phyloP scores from a whole-genome alignment of 2,329 filamentous ascomycete species.

The Paramyrothecium sp. region DNA sequence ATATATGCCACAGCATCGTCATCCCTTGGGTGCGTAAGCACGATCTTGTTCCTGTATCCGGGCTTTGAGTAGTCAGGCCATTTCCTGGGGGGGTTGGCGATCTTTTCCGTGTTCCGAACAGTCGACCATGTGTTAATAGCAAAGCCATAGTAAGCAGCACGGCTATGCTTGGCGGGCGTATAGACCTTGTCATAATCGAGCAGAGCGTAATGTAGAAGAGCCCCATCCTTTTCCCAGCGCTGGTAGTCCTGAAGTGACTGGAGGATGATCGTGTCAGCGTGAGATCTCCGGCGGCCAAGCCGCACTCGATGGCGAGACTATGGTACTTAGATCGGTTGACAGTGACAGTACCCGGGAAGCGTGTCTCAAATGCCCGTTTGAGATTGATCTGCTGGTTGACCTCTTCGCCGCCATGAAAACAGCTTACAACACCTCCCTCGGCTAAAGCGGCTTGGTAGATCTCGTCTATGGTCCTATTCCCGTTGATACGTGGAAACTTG shows the following conservation, averaged over 20 bases:
- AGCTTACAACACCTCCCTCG: constrained; percentile 39
- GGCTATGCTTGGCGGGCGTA: constrained; percentile 35
- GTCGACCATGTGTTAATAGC: constrained; percentile 36
- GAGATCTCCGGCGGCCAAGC: too few relatives aligned
- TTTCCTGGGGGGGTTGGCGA: constrained; percentile 28
- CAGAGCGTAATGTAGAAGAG: constrained; percentile 44
- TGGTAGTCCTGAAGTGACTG: constrained; percentile 48
- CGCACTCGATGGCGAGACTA: too few relatives aligned
- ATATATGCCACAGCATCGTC: constrained; percentile 54
- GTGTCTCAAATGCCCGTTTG: constrained; percentile 36
- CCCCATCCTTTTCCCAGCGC: constrained; percentile 42
- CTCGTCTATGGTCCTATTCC: too few relatives aligned
- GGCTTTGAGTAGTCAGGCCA: constrained; percentile 45
- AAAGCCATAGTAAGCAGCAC: constrained; percentile 39
- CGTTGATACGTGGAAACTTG: too few relatives aligned
- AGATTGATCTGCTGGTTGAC: constrained; percentile 30
- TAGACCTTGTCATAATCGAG: constrained; percentile 37
- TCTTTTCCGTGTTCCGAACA: constrained; percentile 33
- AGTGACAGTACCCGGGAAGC: constrained; percentile 45
- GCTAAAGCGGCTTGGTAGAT: constrained; percentile 43
- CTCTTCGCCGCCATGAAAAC: constrained; percentile 44
- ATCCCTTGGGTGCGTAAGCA: constrained; percentile 56
- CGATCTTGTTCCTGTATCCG: constrained; percentile 51
- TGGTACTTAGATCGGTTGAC: constrained; percentile 53
- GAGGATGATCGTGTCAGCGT: constrained; percentile 43